Conservation (phyloP, 371 early-diverging fungal species). For the Gilbertella persicaria region DNA sequence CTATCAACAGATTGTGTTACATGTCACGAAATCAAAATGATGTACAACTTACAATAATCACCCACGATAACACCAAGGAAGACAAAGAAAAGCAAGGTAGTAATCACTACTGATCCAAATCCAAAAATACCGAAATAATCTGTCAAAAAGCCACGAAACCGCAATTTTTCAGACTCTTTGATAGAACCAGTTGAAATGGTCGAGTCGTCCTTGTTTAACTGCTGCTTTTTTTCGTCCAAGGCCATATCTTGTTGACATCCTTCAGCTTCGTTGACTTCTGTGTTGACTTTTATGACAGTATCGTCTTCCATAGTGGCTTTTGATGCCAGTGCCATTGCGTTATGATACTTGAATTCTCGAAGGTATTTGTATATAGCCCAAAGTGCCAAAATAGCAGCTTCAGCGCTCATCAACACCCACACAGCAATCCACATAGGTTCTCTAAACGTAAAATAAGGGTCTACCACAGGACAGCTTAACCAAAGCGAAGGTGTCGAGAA, state of each 20-base stretch:
- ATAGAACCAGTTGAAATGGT: slow-evolving; percentile 30
- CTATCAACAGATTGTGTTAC: slow-evolving; percentile 17
- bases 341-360: slow-evolving; percentile 18
- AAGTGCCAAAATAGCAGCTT: slow-evolving; percentile 38
- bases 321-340: slow-evolving; percentile 4
- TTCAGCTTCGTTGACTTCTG: slow-evolving; percentile 9
- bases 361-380: slow-evolving; percentile 48
- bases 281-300: background rate
- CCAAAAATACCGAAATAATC: slow-evolving; percentile 58
- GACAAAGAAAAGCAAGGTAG: slow-evolving; percentile 66
- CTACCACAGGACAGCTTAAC: slow-evolving; percentile 53
- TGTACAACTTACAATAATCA: slow-evolving; percentile 64
- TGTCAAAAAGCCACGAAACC: slow-evolving; percentile 65
- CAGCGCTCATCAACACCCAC: slow-evolving; percentile 41
- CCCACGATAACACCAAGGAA: slow-evolving; percentile 67
- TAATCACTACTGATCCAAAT: slow-evolving; percentile 51
- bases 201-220: background rate
- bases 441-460: slow-evolving; percentile 50
- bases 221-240: slow-evolving; percentile 11
- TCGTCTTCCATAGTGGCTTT: background rate
- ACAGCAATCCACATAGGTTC: slow-evolving; percentile 65
- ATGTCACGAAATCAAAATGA: background rate
- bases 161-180: slow-evolving; percentile 46
- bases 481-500: slow-evolving; percentile 35
- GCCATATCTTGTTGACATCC: slow-evolving; percentile 2